These are phyloP conservation scores for Calonectria crousiana DNA, from an alignment of 2,329 filamentous ascomycete species.

Conservation along the genomic window DNA sequence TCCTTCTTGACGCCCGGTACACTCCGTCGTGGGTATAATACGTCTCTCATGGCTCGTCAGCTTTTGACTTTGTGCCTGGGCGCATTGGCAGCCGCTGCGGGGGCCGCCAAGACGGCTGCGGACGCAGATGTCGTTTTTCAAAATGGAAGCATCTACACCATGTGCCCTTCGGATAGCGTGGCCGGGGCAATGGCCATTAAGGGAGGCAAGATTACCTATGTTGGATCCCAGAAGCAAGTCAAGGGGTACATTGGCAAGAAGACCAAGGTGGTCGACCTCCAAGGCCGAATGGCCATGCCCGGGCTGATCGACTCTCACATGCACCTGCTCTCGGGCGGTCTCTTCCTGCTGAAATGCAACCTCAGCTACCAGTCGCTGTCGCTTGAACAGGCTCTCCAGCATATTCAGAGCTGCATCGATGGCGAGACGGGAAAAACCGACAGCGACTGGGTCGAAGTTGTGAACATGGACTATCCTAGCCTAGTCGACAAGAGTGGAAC, in stretches of 20 bases:
- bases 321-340: conserved; percentile 40
- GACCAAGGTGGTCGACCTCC: conserved; percentile 42
- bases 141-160: conserved; percentile 45
- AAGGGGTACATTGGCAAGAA: conserved; percentile 39
- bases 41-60: background rate
- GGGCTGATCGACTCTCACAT: conserved; percentile 46
- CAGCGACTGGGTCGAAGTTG: conserved; percentile 42
- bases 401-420: conserved; percentile 42
- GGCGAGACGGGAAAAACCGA: conserved; percentile 36
- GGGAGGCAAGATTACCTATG: conserved; percentile 37
- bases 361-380: conserved; percentile 43
- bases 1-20: background rate
- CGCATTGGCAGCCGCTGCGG: conserved; percentile 27
- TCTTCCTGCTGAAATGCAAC: conserved; percentile 42
- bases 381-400: conserved; percentile 30
- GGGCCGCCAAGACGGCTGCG: background rate
- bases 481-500: conserved; percentile 36
- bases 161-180: conserved; percentile 28
- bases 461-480: conserved; percentile 42
- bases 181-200: conserved; percentile 37
- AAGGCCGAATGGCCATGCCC: conserved; percentile 47
- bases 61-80: conserved; percentile 21
- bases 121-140: conserved; percentile 41
- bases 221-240: conserved; percentile 33
- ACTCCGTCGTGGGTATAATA: no score